Evolutionary conservation across 441 rosid genomes (phyloP), one percentile per base, ranked within the genome.

Genomic region (Populus hybrid): DNA sequence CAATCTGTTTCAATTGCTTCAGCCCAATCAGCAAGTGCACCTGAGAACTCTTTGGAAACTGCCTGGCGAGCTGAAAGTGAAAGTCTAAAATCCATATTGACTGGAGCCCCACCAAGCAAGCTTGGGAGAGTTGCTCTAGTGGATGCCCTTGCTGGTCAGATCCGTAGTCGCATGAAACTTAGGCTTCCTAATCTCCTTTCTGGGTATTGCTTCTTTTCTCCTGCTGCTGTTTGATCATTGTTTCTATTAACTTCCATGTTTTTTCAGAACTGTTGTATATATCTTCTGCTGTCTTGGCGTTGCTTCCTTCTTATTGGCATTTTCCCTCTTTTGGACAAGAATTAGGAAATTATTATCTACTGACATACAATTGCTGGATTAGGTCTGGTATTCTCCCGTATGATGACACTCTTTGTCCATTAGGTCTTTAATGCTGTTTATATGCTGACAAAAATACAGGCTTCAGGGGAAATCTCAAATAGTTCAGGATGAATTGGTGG

Each of bases 1-100:
- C 99, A 95, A 79, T 91, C 99, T 71, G 98, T 95, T 65, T 80
- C 99, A 23, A 93, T 95, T 16, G 93, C 97, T 70, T 87, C 99
- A 73, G 88, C 94, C 65, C 91, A 90, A 80, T 88, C 98, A 77
- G 97, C 92, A 72, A 83, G 88, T 77, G 86, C 84, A 26, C 78
- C 91, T 46, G 98, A 95, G 80, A 95, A 84, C 84, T 92, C 99
- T 73, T 88, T 95, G 81, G 99, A 95, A 87, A 92, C 94, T 76
- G 99, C 99, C 65, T 92, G 99, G 99, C 89, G 89, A 66, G 98
- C 97, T 23, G 98, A 95, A 92, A 94, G 88, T 78, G 99, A 92
- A 83, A 95, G 96, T 84, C 85, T 95, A 1, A 95, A 93, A 77
- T 91, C 96, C 68, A 90, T 90, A 79, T 82, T 95, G 79, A 91